Base-by-base conservation (phyloP, 75 land plant species). In the Selaginella moellendorffii region DNA sequence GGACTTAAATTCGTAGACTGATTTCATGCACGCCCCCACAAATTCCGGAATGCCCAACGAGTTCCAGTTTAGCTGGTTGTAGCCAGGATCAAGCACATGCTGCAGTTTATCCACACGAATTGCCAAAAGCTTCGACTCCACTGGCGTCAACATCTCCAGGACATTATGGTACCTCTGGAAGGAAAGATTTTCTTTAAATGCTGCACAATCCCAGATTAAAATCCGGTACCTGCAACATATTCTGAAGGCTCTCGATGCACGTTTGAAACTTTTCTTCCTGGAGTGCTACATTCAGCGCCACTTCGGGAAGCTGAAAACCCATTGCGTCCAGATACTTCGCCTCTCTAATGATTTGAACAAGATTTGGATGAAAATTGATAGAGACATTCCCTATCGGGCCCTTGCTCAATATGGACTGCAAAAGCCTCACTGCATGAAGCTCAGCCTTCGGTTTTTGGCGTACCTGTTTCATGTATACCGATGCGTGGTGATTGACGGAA, bases 51-150 rank as follows among this genome's bases (percentile, higher is more conserved):
- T 68, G 2, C 75, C 75, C 17, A 73, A 29, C 2, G 75, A 69
- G 61, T 68, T 73, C 75, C 75, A 73, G 61, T 69, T 73, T 23
- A 73, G 65, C 63, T 73, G 63, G 21, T 46, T 30, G 54, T 66
- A 73, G 30, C 75, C 75, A 0, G 75, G 75, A 26, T 73, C 75
- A 19, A 73, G 71, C 59, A 73, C 75, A 26, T 73, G 65, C 22
- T 73, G 65, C 26, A 73, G 59, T 61, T 1, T 31, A 1, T 51
- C 61, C 9, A 73, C 1, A 19, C 56, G 36, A 1, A 52, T 30
- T 17, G 36, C 62, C 26, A 73, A 69, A 31, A 73, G 46, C 59
- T 68, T 73, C 0, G 75, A 60, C 29, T 73, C 75, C 1, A 54
- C 61, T 9, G 70, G 65, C 2, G 64, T 68, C 51, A 73, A 67